Evolutionary conservation across 163 green algal species (phyloP), one percentile per base, ranked within the genome.

Genomic region (Prototheca wickerhamii): DNA sequence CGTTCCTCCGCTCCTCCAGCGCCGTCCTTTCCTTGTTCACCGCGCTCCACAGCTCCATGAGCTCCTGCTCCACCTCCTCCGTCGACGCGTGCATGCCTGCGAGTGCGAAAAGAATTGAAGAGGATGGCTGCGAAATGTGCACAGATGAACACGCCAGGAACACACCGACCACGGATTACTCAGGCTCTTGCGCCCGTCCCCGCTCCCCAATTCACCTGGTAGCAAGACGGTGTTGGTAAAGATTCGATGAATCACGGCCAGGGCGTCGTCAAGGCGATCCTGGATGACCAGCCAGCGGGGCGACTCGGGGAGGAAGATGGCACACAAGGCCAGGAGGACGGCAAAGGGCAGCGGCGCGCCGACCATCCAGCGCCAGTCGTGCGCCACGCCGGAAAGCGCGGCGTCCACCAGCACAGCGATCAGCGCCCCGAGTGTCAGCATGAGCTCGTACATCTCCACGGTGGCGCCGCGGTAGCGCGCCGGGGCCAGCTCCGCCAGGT

Each of bases 351-450:
- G 26, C 2, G 69, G 69, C 42, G 60, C 58, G 18, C 74, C 80
- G 44, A 95, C 85, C 88, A 93, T 90, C 75, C 74, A 89, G 3
- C 86, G 75, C 87, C 87, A 93, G 52, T 74, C 78, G 62, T 72
- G 21, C 2, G 58, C 34, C 49, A 77, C 30, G 10, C 56, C 20
- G 43, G 68, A 58, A 34, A 91, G 63, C 1, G 68, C 69, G 32
- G 64, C 78, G 66, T 93, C 80, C 21, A 79, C 70, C 25, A 88
- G 58, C 10, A 74, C 62, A 1, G 86, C 76, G 0, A 54, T 49
- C 61, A 95, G 74, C 82, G 92, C 92, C 65, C 89, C 89, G 2
- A 82, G 28, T 23, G 79, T 88, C 52, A 95, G 69, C 78, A 90
- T 79, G 5, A 94, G 60, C 70, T 86, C 83, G 49, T 87, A 88